These are phyloP conservation scores for Quercus phellos DNA, from an alignment of 331 rosid genomes.

Conservation along the genomic window DNA sequence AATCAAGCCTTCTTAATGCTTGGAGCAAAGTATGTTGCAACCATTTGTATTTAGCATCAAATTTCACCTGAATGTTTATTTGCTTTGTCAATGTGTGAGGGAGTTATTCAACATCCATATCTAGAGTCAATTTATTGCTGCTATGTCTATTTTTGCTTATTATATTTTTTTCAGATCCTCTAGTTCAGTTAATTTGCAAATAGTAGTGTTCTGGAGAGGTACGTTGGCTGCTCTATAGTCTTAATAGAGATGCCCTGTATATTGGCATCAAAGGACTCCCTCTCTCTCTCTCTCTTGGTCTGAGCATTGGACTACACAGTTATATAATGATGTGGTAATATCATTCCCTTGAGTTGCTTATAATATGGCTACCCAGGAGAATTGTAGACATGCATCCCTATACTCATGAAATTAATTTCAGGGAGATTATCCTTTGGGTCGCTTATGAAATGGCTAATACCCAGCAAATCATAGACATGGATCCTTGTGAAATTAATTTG, in stretches of 20 bases:
- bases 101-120: neutral
- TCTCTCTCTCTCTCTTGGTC: neutral
- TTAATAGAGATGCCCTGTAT: neutral
- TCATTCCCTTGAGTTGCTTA: neutral
- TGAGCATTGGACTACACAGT: neutral
- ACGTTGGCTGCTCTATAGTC: neutral
- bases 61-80: constrained; percentile 14
- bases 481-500: neutral
- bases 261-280: neutral
- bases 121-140: neutral
- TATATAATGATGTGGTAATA: neutral
- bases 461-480: neutral
- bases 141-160: neutral
- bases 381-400: neutral
- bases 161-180: neutral
- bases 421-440: neutral
- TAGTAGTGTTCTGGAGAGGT: neutral
- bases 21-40: constrained; percentile 87
- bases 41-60: constrained; percentile 8
- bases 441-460: neutral
- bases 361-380: neutral
- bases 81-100: neutral
- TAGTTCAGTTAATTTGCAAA: neutral
- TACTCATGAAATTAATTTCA: neutral
- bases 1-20: constrained; percentile 98